Percentiles rank a stretch among this genome's conserved stretches.
These are phyloP conservation scores for Aspergillus carlsbadensis DNA, from an alignment of 495 filamentous ascomycete genomes.

Conservation along the genomic window DNA sequence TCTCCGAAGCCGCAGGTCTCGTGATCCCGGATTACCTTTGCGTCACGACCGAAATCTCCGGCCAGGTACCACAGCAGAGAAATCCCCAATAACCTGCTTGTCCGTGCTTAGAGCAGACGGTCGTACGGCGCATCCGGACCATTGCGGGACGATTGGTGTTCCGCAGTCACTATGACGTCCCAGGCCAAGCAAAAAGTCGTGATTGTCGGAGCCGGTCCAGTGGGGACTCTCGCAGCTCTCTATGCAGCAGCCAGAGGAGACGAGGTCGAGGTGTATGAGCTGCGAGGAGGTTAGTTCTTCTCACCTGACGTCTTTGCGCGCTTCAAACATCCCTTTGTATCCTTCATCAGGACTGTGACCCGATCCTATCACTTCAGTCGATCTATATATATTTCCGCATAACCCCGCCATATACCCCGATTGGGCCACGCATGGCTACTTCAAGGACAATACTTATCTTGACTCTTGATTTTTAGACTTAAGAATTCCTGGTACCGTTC, in stretches of 20 bases:
- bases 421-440: background rate
- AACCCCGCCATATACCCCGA: background rate
- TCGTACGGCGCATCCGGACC: background rate
- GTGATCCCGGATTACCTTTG: slow-evolving; percentile 5
- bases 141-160: background rate
- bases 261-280: slow-evolving; percentile 91
- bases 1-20: background rate
- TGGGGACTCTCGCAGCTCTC: slow-evolving; percentile 86
- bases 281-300: slow-evolving; percentile 73
- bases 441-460: slow-evolving; percentile 6
- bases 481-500: slow-evolving; percentile 75
- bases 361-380: background rate
- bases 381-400: background rate
- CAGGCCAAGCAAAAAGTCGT: slow-evolving; percentile 64
- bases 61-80: background rate
- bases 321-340: background rate
- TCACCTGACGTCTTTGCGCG: background rate
- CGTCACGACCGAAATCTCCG: slow-evolving; percentile 4
- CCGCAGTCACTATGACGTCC: slow-evolving; percentile 9
- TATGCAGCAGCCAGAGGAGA: slow-evolving; percentile 87
- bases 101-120: background rate
- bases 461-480: slow-evolving; percentile 59
- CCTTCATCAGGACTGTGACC: background rate
- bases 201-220: slow-evolving; percentile 87
- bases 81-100: background rate